Base-by-base conservation (phyloP, 768 basidiomycete genomes). In the Fibroporia radiculosa region DNA sequence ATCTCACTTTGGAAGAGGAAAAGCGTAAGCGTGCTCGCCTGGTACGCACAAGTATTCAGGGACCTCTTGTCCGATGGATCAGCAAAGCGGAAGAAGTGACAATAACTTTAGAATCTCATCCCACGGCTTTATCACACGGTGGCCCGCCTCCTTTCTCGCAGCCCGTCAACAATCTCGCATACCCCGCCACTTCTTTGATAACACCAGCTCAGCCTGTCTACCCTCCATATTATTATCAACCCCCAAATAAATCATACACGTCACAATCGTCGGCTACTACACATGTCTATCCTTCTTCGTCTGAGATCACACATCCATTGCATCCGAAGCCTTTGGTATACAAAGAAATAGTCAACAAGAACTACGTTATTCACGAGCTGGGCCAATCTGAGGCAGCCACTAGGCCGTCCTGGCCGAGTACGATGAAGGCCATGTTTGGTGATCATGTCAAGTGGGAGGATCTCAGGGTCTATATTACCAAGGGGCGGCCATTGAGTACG, bases 361-460 rank as follows among this genome's bases (percentile, higher is more conserved):
- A 82, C 55, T 89, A 88, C 53, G 62, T 90, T 3, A 63, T 89
- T 2, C 82, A 88, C 55, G 83, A 86, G 52, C 40, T 70, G 2
- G 67, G 64, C 2, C 77, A 83, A 49, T 57, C 62, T 1, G 63
- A 70, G 19, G 66, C 66, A 4, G 61, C 63, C 1, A 61, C 67
- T 0, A 77, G 78, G 47, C 82, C 84, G 0, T 56, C 62, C 0
- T 84, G 86, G 84, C 69, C 65, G 37, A 77, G 83, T 24, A 89
- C 84, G 10, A 86, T 93, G 82, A 56, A 71, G 6, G 81, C 88
- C 1, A 72, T 95, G 67, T 90, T 97, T 54, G 92, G 93, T 1
- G 71, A 84, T 40, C 84, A 93, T 53, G 82, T 83, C 7, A 73
- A 82, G 38, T 97, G 87, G 87, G 79, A 84, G 40, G 74, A 81